Conservation (phyloP, 2,329 filamentous ascomycete genomes). For the Phaeosphaeria sp. region DNA sequence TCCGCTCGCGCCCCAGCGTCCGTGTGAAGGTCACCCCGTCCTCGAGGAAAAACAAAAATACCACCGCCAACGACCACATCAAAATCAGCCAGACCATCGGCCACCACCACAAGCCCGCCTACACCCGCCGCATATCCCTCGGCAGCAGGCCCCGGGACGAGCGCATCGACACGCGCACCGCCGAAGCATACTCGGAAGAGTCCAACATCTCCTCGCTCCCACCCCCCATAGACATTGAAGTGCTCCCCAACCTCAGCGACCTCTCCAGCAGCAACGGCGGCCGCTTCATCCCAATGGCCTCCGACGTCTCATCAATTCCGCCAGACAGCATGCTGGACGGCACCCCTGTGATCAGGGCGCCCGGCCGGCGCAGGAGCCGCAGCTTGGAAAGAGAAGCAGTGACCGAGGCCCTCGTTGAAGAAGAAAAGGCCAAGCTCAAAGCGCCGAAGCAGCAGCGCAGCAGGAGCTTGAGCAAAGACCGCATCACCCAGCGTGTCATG, state of each 20-base stretch:
- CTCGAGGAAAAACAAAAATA: slow-evolving; percentile 57
- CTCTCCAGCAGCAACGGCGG: slow-evolving; percentile 66
- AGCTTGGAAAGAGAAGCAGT: slow-evolving; percentile 55
- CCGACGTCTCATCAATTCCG: slow-evolving; percentile 86
- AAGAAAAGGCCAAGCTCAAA: slow-evolving; percentile 58
- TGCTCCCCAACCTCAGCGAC: slow-evolving; percentile 75
- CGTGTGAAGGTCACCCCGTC: slow-evolving; percentile 79
- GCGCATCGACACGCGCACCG: slow-evolving; percentile 30
- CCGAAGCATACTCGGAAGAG: slow-evolving; percentile 73
- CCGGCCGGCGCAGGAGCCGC: slow-evolving; percentile 58
- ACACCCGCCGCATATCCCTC: slow-evolving; percentile 72
- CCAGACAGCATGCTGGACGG: slow-evolving; percentile 74
- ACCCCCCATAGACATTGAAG: slow-evolving; percentile 87
- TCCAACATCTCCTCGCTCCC: slow-evolving; percentile 70
- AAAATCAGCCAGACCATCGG: slow-evolving; percentile 84
- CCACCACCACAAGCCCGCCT: slow-evolving; percentile 71
- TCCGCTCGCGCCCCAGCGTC: slow-evolving; percentile 80
- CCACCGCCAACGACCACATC: slow-evolving; percentile 73
- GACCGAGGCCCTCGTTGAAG: slow-evolving; percentile 22
- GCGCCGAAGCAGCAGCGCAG: slow-evolving; percentile 65
- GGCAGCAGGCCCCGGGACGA: slow-evolving; percentile 53
- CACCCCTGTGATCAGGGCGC: slow-evolving; percentile 53
- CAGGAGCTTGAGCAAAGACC: slow-evolving; percentile 70
- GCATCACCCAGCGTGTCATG: slow-evolving; percentile 72
- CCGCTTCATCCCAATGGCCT: slow-evolving; percentile 71